These are phyloP conservation scores for Nicotiana noctiflora DNA, from an alignment of 257 asterid genomes.

Conservation along the genomic window DNA sequence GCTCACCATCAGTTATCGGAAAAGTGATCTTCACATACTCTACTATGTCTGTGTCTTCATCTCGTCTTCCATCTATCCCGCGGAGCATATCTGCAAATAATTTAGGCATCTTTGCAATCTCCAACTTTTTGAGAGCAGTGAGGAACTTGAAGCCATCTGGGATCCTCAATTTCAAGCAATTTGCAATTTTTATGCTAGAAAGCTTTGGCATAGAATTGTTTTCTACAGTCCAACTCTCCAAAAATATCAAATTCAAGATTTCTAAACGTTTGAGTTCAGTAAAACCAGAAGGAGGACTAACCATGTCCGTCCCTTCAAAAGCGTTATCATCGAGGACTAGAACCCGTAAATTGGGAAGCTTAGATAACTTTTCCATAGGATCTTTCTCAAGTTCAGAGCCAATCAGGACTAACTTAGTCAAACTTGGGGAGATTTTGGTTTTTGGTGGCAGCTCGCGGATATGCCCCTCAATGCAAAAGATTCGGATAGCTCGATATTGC, in stretches of 20 bases:
- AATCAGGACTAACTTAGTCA: not conserved
- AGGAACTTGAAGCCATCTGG: slow-evolving; percentile 5
- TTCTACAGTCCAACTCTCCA: slow-evolving; percentile 11
- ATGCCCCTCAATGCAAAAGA: not conserved
- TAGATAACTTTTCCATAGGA: slow-evolving; percentile 7
- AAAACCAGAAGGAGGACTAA: not conserved
- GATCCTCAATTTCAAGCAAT: not conserved
- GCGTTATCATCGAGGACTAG: not conserved
- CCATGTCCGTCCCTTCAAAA: slow-evolving; percentile 8
- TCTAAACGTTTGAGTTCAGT: not conserved
- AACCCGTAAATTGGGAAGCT: slow-evolving; percentile 5
- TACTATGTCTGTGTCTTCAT: not conserved
- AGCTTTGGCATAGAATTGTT: slow-evolving; percentile 22
- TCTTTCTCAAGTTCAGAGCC: not conserved
- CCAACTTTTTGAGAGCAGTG: not conserved
- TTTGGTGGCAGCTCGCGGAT: not conserved
- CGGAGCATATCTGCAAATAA: not conserved
- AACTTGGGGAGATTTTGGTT: not conserved
- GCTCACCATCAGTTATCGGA: not conserved
- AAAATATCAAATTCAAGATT: not conserved
- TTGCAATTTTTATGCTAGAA: not conserved
- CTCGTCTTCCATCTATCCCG: not conserved
- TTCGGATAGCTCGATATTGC: not conserved
- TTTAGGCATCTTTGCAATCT: not conserved
- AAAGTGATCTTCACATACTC: not conserved